Evolutionary conservation across 2,329 filamentous ascomycete genomes (phyloP), one percentile per base, ranked within the genome.

Genomic region (Colletotrichum sp.): DNA sequence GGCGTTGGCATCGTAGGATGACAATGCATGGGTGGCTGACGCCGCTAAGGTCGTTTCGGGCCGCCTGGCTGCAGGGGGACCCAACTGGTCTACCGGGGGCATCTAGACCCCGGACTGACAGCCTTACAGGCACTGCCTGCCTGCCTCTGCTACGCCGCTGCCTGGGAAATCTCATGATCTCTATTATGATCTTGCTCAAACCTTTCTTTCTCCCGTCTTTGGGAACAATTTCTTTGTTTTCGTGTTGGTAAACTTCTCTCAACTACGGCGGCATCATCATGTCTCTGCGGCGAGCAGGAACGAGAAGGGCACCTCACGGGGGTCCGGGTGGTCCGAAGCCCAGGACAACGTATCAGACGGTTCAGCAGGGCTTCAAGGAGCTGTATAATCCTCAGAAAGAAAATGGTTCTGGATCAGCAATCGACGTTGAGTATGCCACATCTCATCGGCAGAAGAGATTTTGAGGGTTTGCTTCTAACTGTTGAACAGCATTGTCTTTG

Each of bases 281-380:
- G 74, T 76, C 74, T 74, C 55, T 76, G 68, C 61, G 58, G 10
- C 32, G 62, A 36, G 39, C 68, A 39, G 75, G 73, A 75, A 69
- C 77, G 70, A 62, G 71, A 61, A 70, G 71, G 66, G 71, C 66
- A 39, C 74, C 74, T 43, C 60, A 75, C 58, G 62, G 78, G 36
- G 32, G 68, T n/a, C 48, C 74, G 25, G 69, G 68, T 9, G 74
- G 67, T 7, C 67, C 76, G 27, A 81, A 75, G 68, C 76, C 64
- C n/a, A 84, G 81, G 74, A 85, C 84, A 32, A 82, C 81, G 4
- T 84, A 85, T 48, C 83, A 81, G 55, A 79, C 81, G 34, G 83
- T 84, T 12, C 81, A 85, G 39, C 85, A 86, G 76, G 85, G 83
- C 7, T 80, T 87, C 77, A 82, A 84, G 64, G 82, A 85, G 70